Evolutionary conservation across 2,329 filamentous ascomycete species (phyloP), one percentile per base, ranked within the genome.

Genomic region (Bretziella fagacearum): DNA sequence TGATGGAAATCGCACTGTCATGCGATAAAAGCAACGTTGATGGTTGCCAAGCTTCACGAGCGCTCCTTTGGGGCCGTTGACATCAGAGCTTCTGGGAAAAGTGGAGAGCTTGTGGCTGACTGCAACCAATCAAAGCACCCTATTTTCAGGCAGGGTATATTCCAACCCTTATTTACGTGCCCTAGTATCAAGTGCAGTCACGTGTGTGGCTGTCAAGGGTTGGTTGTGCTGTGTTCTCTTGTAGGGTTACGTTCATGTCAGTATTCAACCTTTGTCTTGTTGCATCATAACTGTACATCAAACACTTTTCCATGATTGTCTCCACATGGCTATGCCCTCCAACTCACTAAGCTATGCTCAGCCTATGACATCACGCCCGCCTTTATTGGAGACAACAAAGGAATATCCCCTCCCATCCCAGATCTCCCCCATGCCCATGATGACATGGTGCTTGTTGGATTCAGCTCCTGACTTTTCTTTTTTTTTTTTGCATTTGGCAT

Each of bases 41-140:
- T 3, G 18, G 10, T 22, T 33, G 30, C 18, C 35, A 39, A 22
- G 17, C n/a, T n/a, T n/a, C n/a, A n/a, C n/a, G 17, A 33, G 30
- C 5, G 5, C 5, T 33, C 17, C 4, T 6, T 29, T n/a, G 6
- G 13, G 17, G 30, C n/a, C n/a, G 35, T 22, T 39, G 18, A 25
- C 15, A 39, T 39, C 35, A 39, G 35, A 39, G 18, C 35, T 39
- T 22, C 35, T 39, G 10, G n/a, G 35, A 39, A 39, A 39, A 39
- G 35, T 39, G 35, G 35, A 20, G 35, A 39, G 11, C 30, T 25
- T n/a, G n/a, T n/a, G n/a, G n/a, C n/a, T n/a, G n/a, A n/a, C n/a
- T n/a, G n/a, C n/a, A n/a, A n/a, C n/a, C n/a, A n/a, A n/a, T n/a
- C n/a, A n/a, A n/a, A n/a, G n/a, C n/a, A n/a, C n/a, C n/a, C n/a